A percentile compares a stretch with the other conserved stretches of the same genome.
Evolutionary conservation across 805 yeast genomes (phyloP).

Genomic region (Nakazawaea ishiwadae): DNA sequence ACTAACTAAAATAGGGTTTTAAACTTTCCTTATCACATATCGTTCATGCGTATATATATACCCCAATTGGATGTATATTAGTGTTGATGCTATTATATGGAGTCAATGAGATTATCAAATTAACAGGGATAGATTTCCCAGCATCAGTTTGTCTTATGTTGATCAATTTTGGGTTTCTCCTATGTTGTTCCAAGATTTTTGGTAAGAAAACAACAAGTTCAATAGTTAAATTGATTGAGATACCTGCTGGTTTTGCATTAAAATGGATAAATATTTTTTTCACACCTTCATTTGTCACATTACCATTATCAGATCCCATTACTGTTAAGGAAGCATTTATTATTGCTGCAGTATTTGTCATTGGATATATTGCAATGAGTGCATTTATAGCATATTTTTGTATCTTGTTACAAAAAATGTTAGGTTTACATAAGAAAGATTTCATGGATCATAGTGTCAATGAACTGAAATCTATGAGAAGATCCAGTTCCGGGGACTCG

Average conservation of each 20-base stretch:
- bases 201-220: slow-evolving; percentile 29
- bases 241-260: slow-evolving; percentile 64
- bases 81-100: slow-evolving; percentile 48
- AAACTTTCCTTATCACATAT: slow-evolving; percentile 25
- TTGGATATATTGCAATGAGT: slow-evolving; percentile 56
- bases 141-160: slow-evolving; percentile 71
- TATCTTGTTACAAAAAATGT: slow-evolving; percentile 32
- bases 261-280: slow-evolving; percentile 78
- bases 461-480: not conserved
- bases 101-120: slow-evolving; percentile 39
- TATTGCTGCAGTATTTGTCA: slow-evolving; percentile 67
- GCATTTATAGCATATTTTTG: slow-evolving; percentile 46
- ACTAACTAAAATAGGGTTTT: slow-evolving; percentile 5
- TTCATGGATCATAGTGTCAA: slow-evolving; percentile 10
- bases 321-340: slow-evolving; percentile 64
- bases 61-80: slow-evolving; percentile 45
- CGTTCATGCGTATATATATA: slow-evolving; percentile 37
- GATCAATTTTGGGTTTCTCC: slow-evolving; percentile 43
- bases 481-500: not conserved
- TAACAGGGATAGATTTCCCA: slow-evolving; percentile 54
- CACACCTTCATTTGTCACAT: slow-evolving; percentile 69
- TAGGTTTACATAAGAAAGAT: slow-evolving; percentile 14
- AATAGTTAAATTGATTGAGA: slow-evolving; percentile 35
- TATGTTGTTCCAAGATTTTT: slow-evolving; percentile 30
- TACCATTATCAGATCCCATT: slow-evolving; percentile 65